Evolutionary conservation across 192 early-diverging fungal genomes (phyloP).

Genomic region (Chytriomyces confervae): DNA sequence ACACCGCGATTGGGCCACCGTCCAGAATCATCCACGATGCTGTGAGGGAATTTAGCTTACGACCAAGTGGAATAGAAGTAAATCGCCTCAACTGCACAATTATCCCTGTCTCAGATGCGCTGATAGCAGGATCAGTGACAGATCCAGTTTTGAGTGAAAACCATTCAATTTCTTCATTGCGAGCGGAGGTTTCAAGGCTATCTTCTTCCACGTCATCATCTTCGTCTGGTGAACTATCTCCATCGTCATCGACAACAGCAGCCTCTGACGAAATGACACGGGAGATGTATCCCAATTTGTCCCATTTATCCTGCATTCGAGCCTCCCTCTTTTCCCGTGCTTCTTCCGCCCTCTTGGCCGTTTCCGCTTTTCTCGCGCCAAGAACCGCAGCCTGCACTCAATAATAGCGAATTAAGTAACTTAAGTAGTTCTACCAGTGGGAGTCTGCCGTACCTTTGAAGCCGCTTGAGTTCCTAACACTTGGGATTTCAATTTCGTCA

Average conservation of each 20-base stretch:
- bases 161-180: background rate
- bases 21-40: conserved; percentile 37
- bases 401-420: too few species aligned
- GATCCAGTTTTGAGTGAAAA: conserved; percentile 26
- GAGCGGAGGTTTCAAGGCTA: background rate
- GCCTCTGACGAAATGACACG: background rate
- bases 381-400: background rate
- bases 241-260: background rate
- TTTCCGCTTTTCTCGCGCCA: background rate
- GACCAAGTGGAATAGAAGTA: background rate
- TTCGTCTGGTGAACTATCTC: background rate
- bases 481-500: conserved; percentile 18
- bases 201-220: background rate
- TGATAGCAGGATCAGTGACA: conserved; percentile 23
- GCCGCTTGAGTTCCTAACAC: background rate
- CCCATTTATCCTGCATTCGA: conserved; percentile 3
- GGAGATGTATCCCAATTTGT: conserved; percentile 29
- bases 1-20: conserved; percentile 32
- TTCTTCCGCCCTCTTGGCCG: background rate
- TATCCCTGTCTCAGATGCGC: conserved; percentile 15
- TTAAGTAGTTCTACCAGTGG: too few species aligned
- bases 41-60: background rate
- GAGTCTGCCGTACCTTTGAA: background rate
- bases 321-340: background rate
- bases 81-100: conserved; percentile 31